Evolutionary conservation across 2,329 filamentous ascomycete species (phyloP).

Genomic region (Beauveria sp.): DNA sequence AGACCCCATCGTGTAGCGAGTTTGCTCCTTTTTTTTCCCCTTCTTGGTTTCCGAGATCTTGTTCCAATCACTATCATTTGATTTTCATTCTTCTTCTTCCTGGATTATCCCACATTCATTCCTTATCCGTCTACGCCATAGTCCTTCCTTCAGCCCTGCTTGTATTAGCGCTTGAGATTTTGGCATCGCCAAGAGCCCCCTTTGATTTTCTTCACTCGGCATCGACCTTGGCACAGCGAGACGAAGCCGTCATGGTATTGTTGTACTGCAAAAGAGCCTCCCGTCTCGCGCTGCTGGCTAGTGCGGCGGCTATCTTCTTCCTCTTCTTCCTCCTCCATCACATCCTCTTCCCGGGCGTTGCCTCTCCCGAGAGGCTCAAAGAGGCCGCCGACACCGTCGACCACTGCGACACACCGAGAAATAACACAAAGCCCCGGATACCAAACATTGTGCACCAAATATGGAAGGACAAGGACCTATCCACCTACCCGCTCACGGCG

Average conservation of each 20-base stretch:
- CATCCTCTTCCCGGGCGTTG: neutral
- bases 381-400: constrained; percentile 3
- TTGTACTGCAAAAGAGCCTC: neutral
- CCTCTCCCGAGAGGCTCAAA: neutral
- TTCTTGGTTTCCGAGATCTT: neutral
- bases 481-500: constrained; percentile 14
- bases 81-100: too few relatives aligned
- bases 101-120: neutral
- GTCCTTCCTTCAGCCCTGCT: neutral
- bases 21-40: neutral
- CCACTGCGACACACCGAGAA: neutral
- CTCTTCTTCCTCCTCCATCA: neutral
- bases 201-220: neutral
- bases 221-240: neutral
- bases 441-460: constrained; percentile 19
- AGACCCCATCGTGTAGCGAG: neutral
- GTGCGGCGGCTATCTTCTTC: neutral
- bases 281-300: neutral
- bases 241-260: neutral
- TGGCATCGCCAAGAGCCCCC: neutral
- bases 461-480: constrained; percentile 17
- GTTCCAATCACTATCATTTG: neutral
- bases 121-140: too few relatives aligned
- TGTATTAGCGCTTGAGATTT: neutral
- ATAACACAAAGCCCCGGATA: neutral